These are phyloP conservation scores for Haematococcus lacustris DNA, from an alignment of 139 green algal species.

Conservation along the genomic window DNA sequence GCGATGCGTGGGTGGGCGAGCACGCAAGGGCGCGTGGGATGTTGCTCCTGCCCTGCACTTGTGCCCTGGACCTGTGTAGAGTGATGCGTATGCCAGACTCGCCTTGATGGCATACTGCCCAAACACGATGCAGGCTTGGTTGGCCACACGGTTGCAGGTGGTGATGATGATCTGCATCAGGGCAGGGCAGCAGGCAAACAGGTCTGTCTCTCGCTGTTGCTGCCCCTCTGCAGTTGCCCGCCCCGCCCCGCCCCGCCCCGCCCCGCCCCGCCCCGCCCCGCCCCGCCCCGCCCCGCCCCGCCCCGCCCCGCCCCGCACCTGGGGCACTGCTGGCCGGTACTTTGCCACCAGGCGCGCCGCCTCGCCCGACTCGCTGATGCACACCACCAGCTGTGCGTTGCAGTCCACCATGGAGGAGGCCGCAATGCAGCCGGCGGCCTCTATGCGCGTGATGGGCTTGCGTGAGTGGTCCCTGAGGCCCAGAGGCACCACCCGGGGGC, in stretches of 20 bases:
- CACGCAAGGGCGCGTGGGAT: no score
- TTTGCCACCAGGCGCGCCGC: constrained; percentile 47
- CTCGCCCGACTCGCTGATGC: background rate
- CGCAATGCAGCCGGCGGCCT: constrained; percentile 39
- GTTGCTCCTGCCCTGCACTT: no score
- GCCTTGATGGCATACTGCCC: constrained; percentile 30
- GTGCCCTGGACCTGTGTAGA: background rate
- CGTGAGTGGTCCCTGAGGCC: constrained; percentile 44
- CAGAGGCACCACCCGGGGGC: no score
- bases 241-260: background rate
- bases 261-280: background rate
- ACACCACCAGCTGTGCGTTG: constrained; percentile 15
- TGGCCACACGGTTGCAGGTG: constrained; percentile 5
- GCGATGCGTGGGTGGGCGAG: no score
- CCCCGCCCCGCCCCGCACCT: no score
- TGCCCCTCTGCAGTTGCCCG: background rate
- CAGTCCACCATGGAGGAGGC: constrained; percentile 47
- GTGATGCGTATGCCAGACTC: background rate
- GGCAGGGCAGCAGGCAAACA: constrained; percentile 35
- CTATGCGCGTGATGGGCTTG: constrained; percentile 36
- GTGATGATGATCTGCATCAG: constrained; percentile 38
- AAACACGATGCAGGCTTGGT: constrained; percentile 13
- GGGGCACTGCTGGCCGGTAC: constrained; percentile 48
- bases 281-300: no score
- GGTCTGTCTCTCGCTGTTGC: background rate